Conservation (phyloP, 1,284 basidiomycete species). For the Chiua sp. region DNA sequence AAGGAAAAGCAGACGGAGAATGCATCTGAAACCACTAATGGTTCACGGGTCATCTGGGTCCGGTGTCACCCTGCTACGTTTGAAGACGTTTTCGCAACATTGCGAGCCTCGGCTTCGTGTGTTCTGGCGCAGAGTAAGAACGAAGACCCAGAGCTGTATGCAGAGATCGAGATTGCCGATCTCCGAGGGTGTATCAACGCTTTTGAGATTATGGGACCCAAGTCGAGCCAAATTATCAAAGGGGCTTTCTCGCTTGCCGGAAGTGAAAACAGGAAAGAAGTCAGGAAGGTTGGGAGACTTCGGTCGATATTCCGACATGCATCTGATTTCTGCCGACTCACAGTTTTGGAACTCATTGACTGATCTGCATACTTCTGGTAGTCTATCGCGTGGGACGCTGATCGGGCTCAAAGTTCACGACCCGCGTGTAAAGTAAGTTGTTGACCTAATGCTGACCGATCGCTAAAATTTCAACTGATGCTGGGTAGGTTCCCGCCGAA, state of each 20-base stretch:
- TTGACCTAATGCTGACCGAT: neutral
- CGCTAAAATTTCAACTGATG: neutral
- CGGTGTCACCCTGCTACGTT: slow-evolving; percentile 79
- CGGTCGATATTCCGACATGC: neutral
- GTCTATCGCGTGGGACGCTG: slow-evolving; percentile 74
- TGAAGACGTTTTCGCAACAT: slow-evolving; percentile 54
- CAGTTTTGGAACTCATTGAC: slow-evolving; percentile 76
- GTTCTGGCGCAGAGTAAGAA: slow-evolving; percentile 50
- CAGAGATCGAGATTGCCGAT: slow-evolving; percentile 69
- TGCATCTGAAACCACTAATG: slow-evolving; percentile 3
- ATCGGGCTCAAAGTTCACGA: slow-evolving; percentile 83
- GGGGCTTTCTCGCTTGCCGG: slow-evolving; percentile 69
- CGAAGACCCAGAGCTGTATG: slow-evolving; percentile 35
- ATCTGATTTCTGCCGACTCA: slow-evolving; percentile 3
- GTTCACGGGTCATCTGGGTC: slow-evolving; percentile 66
- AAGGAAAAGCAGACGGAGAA: slow-evolving; percentile 27
- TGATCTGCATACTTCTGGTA: slow-evolving; percentile 65
- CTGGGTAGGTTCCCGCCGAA: slow-evolving; percentile 76
- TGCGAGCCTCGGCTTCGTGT: slow-evolving; percentile 57
- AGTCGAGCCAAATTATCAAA: slow-evolving; percentile 77
- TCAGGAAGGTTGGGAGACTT: slow-evolving; percentile 55
- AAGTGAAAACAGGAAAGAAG: slow-evolving; percentile 58
- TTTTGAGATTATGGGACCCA: slow-evolving; percentile 89
- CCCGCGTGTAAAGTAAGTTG: slow-evolving; percentile 71
- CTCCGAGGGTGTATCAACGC: slow-evolving; percentile 73